phyloP scores from a whole-genome alignment of 805 yeast species.

The Lipomyces starkeyi region DNA sequence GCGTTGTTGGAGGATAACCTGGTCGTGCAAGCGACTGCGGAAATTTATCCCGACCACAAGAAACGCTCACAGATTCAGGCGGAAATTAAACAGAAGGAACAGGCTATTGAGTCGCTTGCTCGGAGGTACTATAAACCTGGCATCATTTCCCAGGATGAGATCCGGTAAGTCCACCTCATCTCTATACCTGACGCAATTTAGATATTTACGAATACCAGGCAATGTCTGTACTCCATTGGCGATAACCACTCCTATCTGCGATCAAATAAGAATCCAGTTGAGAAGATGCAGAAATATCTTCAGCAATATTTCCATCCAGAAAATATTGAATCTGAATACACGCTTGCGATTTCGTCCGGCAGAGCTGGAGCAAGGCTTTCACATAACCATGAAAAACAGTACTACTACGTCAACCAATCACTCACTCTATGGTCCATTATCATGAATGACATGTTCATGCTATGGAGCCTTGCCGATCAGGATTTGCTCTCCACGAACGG shows the following conservation, averaged over 20 bases:
- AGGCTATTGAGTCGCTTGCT: constrained; percentile 67
- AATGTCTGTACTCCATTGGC: constrained; percentile 75
- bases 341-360: constrained; percentile 62
- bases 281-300: constrained; percentile 62
- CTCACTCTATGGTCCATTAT: constrained; percentile 75
- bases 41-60: constrained; percentile 65
- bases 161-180: constrained; percentile 47
- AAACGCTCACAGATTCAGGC: constrained; percentile 59
- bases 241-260: constrained; percentile 76
- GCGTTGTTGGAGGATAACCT: constrained; percentile 62
- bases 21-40: constrained; percentile 68
- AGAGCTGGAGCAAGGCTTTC: constrained; percentile 71
- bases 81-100: constrained; percentile 69
- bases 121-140: constrained; percentile 53
- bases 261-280: constrained; percentile 70
- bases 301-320: constrained; percentile 56
- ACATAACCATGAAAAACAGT: constrained; percentile 75
- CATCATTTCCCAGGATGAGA: constrained; percentile 58
- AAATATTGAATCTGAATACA: constrained; percentile 37
- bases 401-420: constrained; percentile 75
- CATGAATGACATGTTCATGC: constrained; percentile 75
- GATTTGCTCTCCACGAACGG: constrained; percentile 64
- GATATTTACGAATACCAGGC: constrained; percentile 41
- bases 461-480: constrained; percentile 79
- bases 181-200: background rate